Evolutionary conservation across 345 rosid genomes (phyloP), one percentile per base, ranked within the genome.

Genomic region (Euphorbia tirucalli): DNA sequence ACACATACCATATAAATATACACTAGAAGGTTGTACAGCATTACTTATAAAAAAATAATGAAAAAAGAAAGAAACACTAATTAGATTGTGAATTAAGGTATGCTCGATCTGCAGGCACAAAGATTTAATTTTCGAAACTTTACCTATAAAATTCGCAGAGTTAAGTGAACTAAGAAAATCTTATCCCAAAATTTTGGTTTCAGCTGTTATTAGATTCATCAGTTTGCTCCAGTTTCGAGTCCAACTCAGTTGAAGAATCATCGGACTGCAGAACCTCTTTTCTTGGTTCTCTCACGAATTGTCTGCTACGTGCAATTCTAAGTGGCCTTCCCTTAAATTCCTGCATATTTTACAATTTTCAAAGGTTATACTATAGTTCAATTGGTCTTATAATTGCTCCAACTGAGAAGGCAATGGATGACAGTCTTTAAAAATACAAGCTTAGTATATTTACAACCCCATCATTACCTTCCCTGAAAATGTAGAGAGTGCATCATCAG

Each of bases 271-370:
- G 68, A 71, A 74, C 72, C 61, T 86, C 88, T 74, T 83, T 74
- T 71, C 77, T 78, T 71, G 60, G 82, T 70, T 76, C 68, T 78
- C 85, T 90, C 56, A 86, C 89, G 77, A 92, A 90, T 74, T 87
- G 97, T 85, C 78, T 83, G 83, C 97, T 84, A 15, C 84, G 86
- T 63, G 87, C 88, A 61, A 90, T 83, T 75, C 93, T 80, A 68
- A 92, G 66, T 61, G 87, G 89, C 65, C 93, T 85, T 74, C 92
- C 96, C 87, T 81, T 81, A 43, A 92, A 86, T 22, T 68, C 75
- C 97, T 92, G 83, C 68, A 74, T 62, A 37, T n/a, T n/a, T 27
- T 21, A 72, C 68, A n/a, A 31, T 27, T 31, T 63, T 46, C 27
- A 31, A 50, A 32, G 64, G 30, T 28, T 43, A 46, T 66, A 41